Evolutionary conservation across 306 rosid genomes (phyloP).

Genomic region (Vigna reflexopilosa): DNA sequence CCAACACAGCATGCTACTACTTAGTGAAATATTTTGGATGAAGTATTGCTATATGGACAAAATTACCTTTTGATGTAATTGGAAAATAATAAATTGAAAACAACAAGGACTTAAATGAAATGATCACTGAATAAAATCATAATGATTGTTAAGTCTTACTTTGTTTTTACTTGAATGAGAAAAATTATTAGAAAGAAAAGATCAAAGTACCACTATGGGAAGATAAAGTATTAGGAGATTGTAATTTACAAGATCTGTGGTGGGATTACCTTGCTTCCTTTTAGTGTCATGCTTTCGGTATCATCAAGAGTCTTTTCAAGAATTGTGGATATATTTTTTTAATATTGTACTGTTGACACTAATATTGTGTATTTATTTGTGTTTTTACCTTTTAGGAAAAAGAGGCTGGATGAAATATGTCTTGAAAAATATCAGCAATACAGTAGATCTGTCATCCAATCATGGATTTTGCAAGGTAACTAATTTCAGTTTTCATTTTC

Average conservation of each 20-base stretch:
- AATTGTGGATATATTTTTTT: neutral
- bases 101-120: neutral
- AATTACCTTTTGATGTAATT: too few species aligned
- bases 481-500: slow-evolving; percentile 13
- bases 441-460: slow-evolving; percentile 85
- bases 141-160: neutral
- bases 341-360: neutral
- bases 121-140: neutral
- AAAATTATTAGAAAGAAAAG: neutral
- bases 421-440: slow-evolving; percentile 79
- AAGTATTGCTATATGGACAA: too few species aligned
- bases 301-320: neutral
- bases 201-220: slow-evolving; percentile 1
- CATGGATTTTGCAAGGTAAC: slow-evolving; percentile 95
- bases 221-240: neutral
- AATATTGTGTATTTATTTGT: slow-evolving; percentile 12
- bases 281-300: neutral
- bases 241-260: neutral
- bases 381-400: slow-evolving; percentile 58
- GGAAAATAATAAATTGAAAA: too few species aligned
- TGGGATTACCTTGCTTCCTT: neutral
- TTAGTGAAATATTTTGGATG: too few species aligned
- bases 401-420: slow-evolving; percentile 85
- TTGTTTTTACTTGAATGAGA: neutral
- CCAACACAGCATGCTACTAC: too few species aligned